These are phyloP conservation scores for Cutaneotrichosporon sp. DNA, from an alignment of 1,284 basidiomycete species.

Conservation along the genomic window DNA sequence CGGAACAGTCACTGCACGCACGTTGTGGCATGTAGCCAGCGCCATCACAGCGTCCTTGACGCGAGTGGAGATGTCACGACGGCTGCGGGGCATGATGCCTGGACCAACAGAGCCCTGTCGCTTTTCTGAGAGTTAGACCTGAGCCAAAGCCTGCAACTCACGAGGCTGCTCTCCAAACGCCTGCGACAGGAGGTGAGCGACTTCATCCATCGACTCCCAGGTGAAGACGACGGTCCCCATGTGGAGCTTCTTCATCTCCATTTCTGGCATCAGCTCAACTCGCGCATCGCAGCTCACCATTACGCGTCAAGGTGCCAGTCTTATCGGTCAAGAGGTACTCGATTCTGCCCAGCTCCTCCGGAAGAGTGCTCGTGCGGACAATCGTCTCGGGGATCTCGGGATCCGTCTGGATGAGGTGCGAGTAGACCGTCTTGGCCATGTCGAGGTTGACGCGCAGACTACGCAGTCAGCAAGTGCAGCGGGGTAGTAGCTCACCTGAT, in stretches of 20 bases:
- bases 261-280: constrained; percentile 62
- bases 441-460: constrained; percentile 97
- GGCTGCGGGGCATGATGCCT: constrained; percentile 66
- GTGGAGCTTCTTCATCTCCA: constrained; percentile 98
- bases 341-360: constrained; percentile 94
- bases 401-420: constrained; percentile 92
- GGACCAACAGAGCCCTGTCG: constrained; percentile 42
- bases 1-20: constrained; percentile 50
- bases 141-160: not conserved
- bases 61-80: constrained; percentile 91
- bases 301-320: constrained; percentile 96
- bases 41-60: constrained; percentile 93
- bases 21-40: constrained; percentile 95
- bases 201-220: constrained; percentile 97
- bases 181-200: constrained; percentile 78
- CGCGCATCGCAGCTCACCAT: constrained; percentile 64
- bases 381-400: constrained; percentile 91
- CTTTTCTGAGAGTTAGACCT: constrained; percentile 19
- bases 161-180: constrained; percentile 65
- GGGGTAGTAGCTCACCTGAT: constrained; percentile 96
- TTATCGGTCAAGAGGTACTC: constrained; percentile 97
- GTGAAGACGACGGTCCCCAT: constrained; percentile 99
- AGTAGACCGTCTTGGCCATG: constrained; percentile 99
- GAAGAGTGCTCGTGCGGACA: constrained; percentile 93
- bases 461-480: not conserved